Evolutionary conservation across 345 rosid species (phyloP).

Genomic region (Odontarrhena argentea): DNA sequence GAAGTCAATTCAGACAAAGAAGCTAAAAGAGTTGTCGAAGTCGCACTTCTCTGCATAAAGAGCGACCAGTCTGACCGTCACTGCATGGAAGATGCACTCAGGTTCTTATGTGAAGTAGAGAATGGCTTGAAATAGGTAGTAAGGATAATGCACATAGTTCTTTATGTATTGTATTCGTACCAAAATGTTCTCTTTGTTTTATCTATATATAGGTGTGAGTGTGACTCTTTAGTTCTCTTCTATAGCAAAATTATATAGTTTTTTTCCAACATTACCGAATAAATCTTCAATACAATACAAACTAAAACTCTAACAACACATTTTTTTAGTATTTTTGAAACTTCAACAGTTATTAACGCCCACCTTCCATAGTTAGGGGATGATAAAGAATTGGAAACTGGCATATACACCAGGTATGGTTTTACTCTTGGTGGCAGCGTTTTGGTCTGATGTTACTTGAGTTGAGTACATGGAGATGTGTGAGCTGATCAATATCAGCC

Average conservation of each 20-base stretch:
- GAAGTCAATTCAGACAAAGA: slow-evolving; percentile 53
- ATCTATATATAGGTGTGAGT: background rate
- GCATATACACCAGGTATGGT: too few relatives aligned
- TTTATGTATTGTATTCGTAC: slow-evolving; percentile 15
- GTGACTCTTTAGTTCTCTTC: slow-evolving; percentile 21
- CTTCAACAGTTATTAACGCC: too few relatives aligned
- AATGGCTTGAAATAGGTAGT: slow-evolving; percentile 18
- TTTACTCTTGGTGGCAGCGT: too few relatives aligned
- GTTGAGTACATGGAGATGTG: too few relatives aligned
- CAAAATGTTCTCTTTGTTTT: slow-evolving; percentile 9
- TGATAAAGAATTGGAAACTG: too few relatives aligned
- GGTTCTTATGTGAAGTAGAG: slow-evolving; percentile 54
- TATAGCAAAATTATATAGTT: background rate
- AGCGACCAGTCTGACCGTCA: slow-evolving; percentile 58
- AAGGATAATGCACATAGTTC: slow-evolving; percentile 19
- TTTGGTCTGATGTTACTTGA: too few relatives aligned
- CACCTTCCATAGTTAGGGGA: too few relatives aligned
- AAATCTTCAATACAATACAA: too few relatives aligned
- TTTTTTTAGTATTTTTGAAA: too few relatives aligned
- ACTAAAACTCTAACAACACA: too few relatives aligned
- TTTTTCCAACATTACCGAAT: background rate
- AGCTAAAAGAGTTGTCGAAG: slow-evolving; percentile 59
- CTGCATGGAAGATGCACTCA: slow-evolving; percentile 64
- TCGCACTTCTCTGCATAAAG: slow-evolving; percentile 73
- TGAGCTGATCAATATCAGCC: too few relatives aligned